Evolutionary conservation across 1,284 basidiomycete genomes (phyloP), one percentile per base, ranked within the genome.

Genomic region (Fomitiporia mediterranea): DNA sequence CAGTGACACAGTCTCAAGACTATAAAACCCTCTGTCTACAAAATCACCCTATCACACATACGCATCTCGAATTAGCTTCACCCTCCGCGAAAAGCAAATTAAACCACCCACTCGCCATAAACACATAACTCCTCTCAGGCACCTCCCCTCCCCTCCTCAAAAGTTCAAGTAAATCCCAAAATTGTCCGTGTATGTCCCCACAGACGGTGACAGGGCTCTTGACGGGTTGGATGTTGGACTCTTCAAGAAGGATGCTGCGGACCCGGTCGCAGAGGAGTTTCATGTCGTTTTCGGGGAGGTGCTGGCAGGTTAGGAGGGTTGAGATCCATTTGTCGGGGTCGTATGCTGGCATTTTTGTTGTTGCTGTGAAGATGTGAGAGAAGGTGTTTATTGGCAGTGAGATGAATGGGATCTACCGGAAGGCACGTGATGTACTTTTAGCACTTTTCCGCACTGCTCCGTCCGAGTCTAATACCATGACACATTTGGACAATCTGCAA

Each of bases 1-100:
- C 56, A 98, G 72, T 9, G 94, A 95, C 7, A 98, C 86, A 0
- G 95, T 98, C 73, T 98, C 95, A n/a, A 98, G 73, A 66, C 89
- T 94, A 69, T 98, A 98, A 70, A 97, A 94, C 9, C 96, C 96
- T 60, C 95, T 79, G 73, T 98, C 96, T 35, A 98, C 95, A 72
- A 98, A 98, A 72, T 98, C 95, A 53, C 95, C 95, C 94, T 96
- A 68, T 51, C 50, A 62, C 37, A 56, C 66, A 55, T 66, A 63
- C 63, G 55, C 62, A 58, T 62, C 54, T 13, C 46, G 50, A 48
- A 34, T 55, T 60, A 50, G 51, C 52, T 27, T 42, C 32, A 44
- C 37, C 5, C 5, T 19, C 17, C 23, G 8, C 25, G n/a, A 11
- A 46, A 27, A 62, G 44, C 6, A 57, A 57, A 52, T 34, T 28